phyloP scores from a whole-genome alignment of 1,139 yeast genomes.

The Candida sp. region DNA sequence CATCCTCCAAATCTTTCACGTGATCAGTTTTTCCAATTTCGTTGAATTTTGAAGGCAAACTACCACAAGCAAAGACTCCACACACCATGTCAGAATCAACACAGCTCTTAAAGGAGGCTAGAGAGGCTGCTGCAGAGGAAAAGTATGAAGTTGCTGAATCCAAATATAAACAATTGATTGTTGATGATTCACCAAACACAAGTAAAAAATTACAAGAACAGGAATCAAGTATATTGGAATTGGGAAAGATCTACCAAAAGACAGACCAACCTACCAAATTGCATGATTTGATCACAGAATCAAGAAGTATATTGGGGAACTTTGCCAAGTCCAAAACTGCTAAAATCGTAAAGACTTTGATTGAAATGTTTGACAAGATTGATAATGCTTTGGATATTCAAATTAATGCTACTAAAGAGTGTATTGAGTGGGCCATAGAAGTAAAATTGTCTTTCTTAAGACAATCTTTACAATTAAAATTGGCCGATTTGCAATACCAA shows the following conservation, averaged over 20 bases:
- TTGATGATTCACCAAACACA: slow-evolving; percentile 25
- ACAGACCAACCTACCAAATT: slow-evolving; percentile 49
- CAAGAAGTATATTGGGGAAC: slow-evolving; percentile 64
- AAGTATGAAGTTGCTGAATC: slow-evolving; percentile 56
- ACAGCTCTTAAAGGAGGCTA: slow-evolving; percentile 48
- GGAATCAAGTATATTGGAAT: slow-evolving; percentile 60
- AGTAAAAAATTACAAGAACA: slow-evolving; percentile 41
- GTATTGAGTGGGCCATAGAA: slow-evolving; percentile 83
- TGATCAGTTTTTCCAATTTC: neutral
- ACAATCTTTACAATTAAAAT: slow-evolving; percentile 81
- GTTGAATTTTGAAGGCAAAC: neutral
- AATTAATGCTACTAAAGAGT: slow-evolving; percentile 69
- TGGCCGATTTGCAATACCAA: slow-evolving; percentile 70
- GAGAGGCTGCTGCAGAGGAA: slow-evolving; percentile 47
- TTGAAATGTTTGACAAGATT: slow-evolving; percentile 73
- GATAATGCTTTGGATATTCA: slow-evolving; percentile 71
- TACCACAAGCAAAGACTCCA: neutral
- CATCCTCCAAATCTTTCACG: neutral
- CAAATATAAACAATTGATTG: slow-evolving; percentile 44
- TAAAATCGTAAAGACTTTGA: slow-evolving; percentile 71
- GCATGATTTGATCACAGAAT: slow-evolving; percentile 59
- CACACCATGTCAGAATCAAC: slow-evolving; percentile 9
- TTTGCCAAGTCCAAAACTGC: slow-evolving; percentile 96
- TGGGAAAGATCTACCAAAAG: slow-evolving; percentile 56
- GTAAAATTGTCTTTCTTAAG: slow-evolving; percentile 87